phyloP scores from a whole-genome alignment of 768 basidiomycete species.

The Trametes cingulata region DNA sequence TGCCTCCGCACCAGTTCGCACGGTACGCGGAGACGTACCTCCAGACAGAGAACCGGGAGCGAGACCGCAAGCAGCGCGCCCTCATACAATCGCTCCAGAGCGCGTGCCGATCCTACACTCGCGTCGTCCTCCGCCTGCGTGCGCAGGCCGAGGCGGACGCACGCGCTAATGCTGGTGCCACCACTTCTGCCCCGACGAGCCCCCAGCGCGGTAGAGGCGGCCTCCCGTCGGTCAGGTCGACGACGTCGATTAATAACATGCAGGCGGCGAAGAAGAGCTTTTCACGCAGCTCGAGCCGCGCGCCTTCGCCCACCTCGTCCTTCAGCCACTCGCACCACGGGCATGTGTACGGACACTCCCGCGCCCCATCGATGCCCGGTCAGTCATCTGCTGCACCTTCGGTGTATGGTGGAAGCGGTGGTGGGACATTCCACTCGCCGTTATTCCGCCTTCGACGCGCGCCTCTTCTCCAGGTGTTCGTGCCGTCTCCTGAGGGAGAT shows the following conservation, averaged over 20 bases:
- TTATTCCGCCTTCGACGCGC: slow-evolving; percentile 72
- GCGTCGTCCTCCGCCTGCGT: slow-evolving; percentile 76
- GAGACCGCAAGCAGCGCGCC: slow-evolving; percentile 40
- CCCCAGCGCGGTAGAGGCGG: slow-evolving; percentile 14
- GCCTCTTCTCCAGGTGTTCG: slow-evolving; percentile 77
- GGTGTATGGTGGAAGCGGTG: neutral
- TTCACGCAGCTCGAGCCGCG: slow-evolving; percentile 56
- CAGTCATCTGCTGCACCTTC: slow-evolving; percentile 7
- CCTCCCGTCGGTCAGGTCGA: slow-evolving; percentile 1
- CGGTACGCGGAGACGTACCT: slow-evolving; percentile 59
- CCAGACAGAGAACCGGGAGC: slow-evolving; percentile 43
- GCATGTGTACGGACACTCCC: neutral
- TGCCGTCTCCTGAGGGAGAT: slow-evolving; percentile 83
- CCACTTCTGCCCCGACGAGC: slow-evolving; percentile 3
- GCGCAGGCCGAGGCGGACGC: slow-evolving; percentile 72
- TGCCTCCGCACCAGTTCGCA: slow-evolving; percentile 73
- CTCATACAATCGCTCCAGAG: slow-evolving; percentile 55
- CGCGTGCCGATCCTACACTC: slow-evolving; percentile 73
- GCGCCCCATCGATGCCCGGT: neutral
- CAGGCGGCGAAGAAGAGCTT: slow-evolving; percentile 23
- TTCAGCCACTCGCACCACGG: slow-evolving; percentile 42
- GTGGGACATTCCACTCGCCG: slow-evolving; percentile 60
- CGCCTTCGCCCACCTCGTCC: slow-evolving; percentile 64
- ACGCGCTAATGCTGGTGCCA: slow-evolving; percentile 18
- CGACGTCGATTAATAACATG: slow-evolving; percentile 17